Percentiles rank a stretch among this genome's conserved stretches.
Conservation (phyloP, 2,329 filamentous ascomycete genomes). For the Cladobotryum mycophilum region DNA sequence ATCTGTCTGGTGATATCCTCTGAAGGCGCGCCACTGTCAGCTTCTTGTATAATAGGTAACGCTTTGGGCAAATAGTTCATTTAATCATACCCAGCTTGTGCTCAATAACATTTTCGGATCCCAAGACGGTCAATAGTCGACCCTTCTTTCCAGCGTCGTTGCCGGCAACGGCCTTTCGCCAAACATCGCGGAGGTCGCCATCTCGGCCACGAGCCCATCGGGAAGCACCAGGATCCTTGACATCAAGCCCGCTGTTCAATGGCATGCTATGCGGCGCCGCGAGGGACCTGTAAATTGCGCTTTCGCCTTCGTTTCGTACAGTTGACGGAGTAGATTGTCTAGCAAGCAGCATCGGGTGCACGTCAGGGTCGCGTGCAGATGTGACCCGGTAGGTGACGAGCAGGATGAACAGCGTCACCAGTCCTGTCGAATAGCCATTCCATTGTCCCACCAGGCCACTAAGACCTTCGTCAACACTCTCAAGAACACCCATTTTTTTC, state of each 20-base stretch:
- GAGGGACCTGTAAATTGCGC: constrained; percentile 76
- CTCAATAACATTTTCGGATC: constrained; percentile 66
- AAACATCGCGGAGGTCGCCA: constrained; percentile 87
- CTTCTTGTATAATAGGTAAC: background rate
- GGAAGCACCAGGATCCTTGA: constrained; percentile 72
- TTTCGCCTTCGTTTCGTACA: constrained; percentile 78
- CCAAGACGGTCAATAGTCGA: constrained; percentile 72
- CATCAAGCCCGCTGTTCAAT: constrained; percentile 68
- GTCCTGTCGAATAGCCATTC: constrained; percentile 69
- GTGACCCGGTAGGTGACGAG: constrained; percentile 67
- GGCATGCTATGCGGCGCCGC: constrained; percentile 81
- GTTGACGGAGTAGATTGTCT: constrained; percentile 73
- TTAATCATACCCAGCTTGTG: constrained; percentile 51
- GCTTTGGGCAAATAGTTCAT: background rate
- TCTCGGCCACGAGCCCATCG: constrained; percentile 80
- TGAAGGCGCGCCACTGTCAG: constrained; percentile 20
- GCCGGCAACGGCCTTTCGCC: constrained; percentile 64
- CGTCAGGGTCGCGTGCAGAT: constrained; percentile 73
- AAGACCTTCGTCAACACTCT: constrained; percentile 65
- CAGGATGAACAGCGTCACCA: constrained; percentile 60
- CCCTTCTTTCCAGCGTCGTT: constrained; percentile 63
- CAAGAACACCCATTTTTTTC: constrained; percentile 37
- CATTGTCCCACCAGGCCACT: constrained; percentile 68
- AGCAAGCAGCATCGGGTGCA: constrained; percentile 83
- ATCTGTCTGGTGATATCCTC: constrained; percentile 78